Conservation (phyloP, 2,329 filamentous ascomycete species). For the Ascochyta koolunga region DNA sequence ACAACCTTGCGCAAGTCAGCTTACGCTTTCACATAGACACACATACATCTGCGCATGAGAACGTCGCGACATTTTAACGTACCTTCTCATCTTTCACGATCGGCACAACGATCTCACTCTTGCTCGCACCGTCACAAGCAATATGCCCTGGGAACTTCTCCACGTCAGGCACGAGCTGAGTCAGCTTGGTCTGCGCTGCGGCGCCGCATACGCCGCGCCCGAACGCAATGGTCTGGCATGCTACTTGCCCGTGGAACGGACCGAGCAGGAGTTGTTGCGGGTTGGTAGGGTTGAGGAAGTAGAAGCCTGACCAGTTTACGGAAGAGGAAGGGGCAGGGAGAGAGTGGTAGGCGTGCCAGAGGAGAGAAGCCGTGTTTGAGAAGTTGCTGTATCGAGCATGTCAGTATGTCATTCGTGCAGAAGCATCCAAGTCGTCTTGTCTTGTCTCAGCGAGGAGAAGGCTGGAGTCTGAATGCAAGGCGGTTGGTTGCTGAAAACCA, state of each 20-base stretch:
- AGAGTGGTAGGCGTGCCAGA: constrained; percentile 82
- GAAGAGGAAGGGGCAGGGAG: constrained; percentile 67
- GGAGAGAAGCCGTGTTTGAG: constrained; percentile 73
- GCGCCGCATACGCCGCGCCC: constrained; percentile 77
- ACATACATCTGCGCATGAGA: not conserved
- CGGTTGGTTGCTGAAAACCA: not conserved
- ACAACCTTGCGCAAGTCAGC: constrained; percentile 57
- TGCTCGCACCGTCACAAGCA: constrained; percentile 76
- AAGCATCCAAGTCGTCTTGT: not conserved
- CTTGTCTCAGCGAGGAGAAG: not conserved
- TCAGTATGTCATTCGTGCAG: not conserved
- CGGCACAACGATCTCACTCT: constrained; percentile 83
- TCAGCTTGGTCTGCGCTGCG: constrained; percentile 65
- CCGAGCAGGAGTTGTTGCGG: constrained; percentile 70
- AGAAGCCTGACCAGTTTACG: constrained; percentile 79
- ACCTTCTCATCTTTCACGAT: constrained; percentile 62
- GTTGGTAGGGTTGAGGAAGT: constrained; percentile 46
- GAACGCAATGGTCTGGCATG: constrained; percentile 78
- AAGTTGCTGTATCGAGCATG: constrained; percentile 59
- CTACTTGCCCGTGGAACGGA: constrained; percentile 78
- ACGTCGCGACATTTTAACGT: constrained; percentile 16
- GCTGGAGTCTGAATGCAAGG: not conserved
- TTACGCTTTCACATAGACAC: constrained; percentile 28
- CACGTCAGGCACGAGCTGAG: constrained; percentile 72
- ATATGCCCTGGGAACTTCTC: constrained; percentile 80